These are phyloP conservation scores for Ceratocystiopsis minuta DNA, from an alignment of 2,329 filamentous ascomycete species.

Conservation along the genomic window DNA sequence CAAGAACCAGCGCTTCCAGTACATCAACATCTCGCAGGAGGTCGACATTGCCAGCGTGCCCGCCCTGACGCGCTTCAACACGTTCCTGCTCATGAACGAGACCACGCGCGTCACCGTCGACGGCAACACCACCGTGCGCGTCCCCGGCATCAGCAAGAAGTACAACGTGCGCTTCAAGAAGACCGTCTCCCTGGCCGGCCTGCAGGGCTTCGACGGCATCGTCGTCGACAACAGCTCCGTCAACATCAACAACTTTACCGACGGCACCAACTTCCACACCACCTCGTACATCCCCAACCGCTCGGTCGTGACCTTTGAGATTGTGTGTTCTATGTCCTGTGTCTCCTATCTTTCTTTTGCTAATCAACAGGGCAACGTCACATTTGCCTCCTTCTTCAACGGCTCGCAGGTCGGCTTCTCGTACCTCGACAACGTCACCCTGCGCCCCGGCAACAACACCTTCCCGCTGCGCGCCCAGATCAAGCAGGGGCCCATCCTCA, in stretches of 20 bases:
- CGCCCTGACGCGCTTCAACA: slow-evolving; percentile 37
- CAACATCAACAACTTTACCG: slow-evolving; percentile 18
- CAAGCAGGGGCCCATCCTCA: slow-evolving; percentile 29
- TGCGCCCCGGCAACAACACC: slow-evolving; percentile 40
- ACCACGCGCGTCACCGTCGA: slow-evolving; percentile 30
- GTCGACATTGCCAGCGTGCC: slow-evolving; percentile 26
- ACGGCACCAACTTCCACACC: slow-evolving; percentile 43
- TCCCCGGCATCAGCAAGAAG: slow-evolving; percentile 28
- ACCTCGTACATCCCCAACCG: slow-evolving; percentile 43
- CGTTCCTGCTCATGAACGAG: slow-evolving; percentile 32
- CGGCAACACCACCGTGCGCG: slow-evolving; percentile 33
- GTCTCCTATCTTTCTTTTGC: neutral
- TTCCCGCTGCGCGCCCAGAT: slow-evolving; percentile 36
- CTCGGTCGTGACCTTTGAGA: slow-evolving; percentile 43
- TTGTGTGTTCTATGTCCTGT: slow-evolving; percentile 26
- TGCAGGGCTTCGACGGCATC: slow-evolving; percentile 38
- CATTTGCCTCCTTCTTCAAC: slow-evolving; percentile 39
- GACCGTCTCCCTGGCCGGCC: slow-evolving; percentile 24
- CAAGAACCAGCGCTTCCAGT: slow-evolving; percentile 27
- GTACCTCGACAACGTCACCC: slow-evolving; percentile 37
- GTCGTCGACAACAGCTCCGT: slow-evolving; percentile 32
- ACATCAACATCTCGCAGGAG: slow-evolving; percentile 33
- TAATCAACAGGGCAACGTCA: slow-evolving; percentile 36
- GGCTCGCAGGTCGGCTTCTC: slow-evolving; percentile 33
- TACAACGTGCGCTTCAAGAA: slow-evolving; percentile 38